These are phyloP conservation scores for Narthecium ossifragum DNA, from an alignment of 106 monocot genomes.

Conservation along the genomic window DNA sequence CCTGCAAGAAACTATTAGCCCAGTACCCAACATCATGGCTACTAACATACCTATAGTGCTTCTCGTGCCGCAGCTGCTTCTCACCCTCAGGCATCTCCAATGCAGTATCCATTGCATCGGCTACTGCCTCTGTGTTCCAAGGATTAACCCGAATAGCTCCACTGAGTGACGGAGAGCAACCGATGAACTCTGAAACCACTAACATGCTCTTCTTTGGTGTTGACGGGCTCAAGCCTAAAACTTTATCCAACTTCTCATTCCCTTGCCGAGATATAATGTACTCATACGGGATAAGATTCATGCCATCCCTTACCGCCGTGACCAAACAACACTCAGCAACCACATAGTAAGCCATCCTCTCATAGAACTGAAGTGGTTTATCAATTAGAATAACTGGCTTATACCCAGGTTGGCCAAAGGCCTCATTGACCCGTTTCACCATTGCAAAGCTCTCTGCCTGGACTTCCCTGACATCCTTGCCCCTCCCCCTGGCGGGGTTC, in stretches of 20 bases:
- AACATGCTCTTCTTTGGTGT: constrained; percentile 51
- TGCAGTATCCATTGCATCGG: constrained; percentile 64
- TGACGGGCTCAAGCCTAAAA: constrained; percentile 17
- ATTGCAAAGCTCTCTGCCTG: constrained; percentile 41
- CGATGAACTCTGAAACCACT: constrained; percentile 75
- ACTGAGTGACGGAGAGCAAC: constrained; percentile 68
- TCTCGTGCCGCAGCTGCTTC: constrained; percentile 65
- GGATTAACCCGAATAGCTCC: constrained; percentile 72
- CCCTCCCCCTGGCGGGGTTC: constrained; percentile 56
- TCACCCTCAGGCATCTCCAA: constrained; percentile 52
- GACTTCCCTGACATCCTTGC: constrained; percentile 60
- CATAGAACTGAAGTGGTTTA: constrained; percentile 46
- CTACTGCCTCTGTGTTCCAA: constrained; percentile 63
- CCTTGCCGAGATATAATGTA: constrained; percentile 61
- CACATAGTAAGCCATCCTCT: constrained; percentile 57
- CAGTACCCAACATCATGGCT: constrained; percentile 75
- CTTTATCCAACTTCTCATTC: constrained; percentile 39
- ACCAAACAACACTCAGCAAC: constrained; percentile 69
- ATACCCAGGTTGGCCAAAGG: constrained; percentile 40
- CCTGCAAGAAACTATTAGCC: constrained; percentile 64
- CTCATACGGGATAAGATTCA: constrained; percentile 79
- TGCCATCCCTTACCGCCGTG: constrained; percentile 70
- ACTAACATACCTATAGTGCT: constrained; percentile 63
- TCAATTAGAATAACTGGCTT: constrained; percentile 58
- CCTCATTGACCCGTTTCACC: constrained; percentile 49